phyloP scores from a whole-genome alignment of 495 filamentous ascomycete genomes.

The Astrothelium macrocarpum region DNA sequence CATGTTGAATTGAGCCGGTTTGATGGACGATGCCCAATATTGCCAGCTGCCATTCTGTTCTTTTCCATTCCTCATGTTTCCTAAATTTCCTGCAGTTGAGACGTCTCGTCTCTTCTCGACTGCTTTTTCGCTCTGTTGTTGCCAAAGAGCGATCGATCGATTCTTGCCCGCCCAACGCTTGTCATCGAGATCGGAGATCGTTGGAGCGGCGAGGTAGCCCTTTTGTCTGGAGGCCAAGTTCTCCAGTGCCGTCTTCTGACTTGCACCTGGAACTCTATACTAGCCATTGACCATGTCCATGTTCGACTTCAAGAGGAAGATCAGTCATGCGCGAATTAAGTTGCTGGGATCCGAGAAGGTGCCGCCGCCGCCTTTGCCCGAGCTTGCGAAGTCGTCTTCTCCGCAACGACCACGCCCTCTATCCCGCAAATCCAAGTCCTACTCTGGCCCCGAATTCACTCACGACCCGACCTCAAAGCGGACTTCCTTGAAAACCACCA shows the following conservation, averaged over 20 bases:
- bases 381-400: not conserved
- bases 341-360: conserved; percentile 5
- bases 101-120: not conserved
- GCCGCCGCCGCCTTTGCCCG: not conserved
- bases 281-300: not conserved
- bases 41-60: not conserved
- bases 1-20: not conserved
- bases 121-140: not conserved
- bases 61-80: too few relatives aligned
- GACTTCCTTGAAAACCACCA: not conserved
- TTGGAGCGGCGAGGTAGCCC: not conserved
- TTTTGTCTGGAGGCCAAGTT: not conserved
- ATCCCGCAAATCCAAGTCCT: not conserved
- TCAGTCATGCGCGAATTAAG: conserved; percentile 5
- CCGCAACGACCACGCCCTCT: not conserved
- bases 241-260: not conserved
- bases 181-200: conserved; percentile 1
- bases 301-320: conserved; percentile 2
- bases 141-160: not conserved
- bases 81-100: not conserved
- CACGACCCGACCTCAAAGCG: not conserved
- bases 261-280: not conserved
- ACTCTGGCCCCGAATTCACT: not conserved
- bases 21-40: not conserved
- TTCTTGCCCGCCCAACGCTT: not conserved